phyloP scores from a whole-genome alignment of 768 basidiomycete genomes.

The Kondoa subrosea region DNA sequence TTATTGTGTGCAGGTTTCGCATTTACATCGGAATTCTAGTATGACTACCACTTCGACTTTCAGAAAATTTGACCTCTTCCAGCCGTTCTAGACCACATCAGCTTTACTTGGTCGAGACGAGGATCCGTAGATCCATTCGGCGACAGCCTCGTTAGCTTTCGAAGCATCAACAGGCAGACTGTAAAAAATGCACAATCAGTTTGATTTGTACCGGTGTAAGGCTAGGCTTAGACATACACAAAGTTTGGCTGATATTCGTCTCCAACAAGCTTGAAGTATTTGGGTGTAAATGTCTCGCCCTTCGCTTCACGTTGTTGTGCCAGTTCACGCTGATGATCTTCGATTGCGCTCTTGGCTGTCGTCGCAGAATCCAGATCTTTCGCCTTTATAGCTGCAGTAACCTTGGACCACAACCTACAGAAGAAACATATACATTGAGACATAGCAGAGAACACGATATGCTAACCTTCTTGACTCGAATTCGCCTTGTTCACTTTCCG shows the following conservation, averaged over 20 bases:
- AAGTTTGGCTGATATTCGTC: conserved; percentile 73
- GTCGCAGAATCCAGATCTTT: conserved; percentile 94
- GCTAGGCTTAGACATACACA: conserved; percentile 37
- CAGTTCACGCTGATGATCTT: conserved; percentile 75
- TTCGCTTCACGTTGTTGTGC: conserved; percentile 56
- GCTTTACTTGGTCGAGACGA: not conserved
- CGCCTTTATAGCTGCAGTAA: conserved; percentile 66
- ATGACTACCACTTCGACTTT: not conserved
- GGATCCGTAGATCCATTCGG: conserved; percentile 4
- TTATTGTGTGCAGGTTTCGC: not conserved
- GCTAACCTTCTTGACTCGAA: conserved; percentile 72
- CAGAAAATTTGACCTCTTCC: too few relatives aligned
- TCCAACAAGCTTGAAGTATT: conserved; percentile 61
- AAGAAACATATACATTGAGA: not conserved
- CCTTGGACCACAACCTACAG: conserved; percentile 55
- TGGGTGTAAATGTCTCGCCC: conserved; percentile 50
- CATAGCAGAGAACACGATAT: not conserved
- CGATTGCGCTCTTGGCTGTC: conserved; percentile 68
- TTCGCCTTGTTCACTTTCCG: conserved; percentile 70
- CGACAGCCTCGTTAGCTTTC: conserved; percentile 2
- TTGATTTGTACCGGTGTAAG: not conserved
- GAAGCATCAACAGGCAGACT: not conserved
- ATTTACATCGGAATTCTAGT: not conserved
- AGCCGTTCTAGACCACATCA: not conserved
- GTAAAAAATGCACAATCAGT: not conserved